Conservation (phyloP, 2,329 filamentous ascomycete genomes). For the Pseudogymnoascus sp. region DNA sequence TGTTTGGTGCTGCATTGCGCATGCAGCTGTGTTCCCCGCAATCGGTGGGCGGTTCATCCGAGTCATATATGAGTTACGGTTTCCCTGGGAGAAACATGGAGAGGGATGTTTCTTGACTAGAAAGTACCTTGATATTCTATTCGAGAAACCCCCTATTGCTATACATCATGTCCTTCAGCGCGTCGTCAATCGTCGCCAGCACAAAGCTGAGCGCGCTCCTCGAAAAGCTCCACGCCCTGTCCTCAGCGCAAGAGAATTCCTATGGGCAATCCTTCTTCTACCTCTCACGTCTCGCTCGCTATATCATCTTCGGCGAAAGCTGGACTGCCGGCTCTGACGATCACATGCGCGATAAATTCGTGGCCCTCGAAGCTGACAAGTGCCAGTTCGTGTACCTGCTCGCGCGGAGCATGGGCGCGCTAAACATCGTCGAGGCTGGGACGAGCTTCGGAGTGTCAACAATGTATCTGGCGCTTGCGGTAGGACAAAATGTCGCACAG, state of each 20-base stretch:
- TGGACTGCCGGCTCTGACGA: constrained; percentile 28
- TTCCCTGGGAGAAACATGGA: not conserved
- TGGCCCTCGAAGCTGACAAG: constrained; percentile 53
- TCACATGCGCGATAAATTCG: constrained; percentile 48
- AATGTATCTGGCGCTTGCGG: constrained; percentile 54
- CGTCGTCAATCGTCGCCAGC: not conserved
- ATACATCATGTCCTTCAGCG: constrained; percentile 28
- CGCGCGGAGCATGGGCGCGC: constrained; percentile 40
- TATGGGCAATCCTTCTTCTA: not conserved
- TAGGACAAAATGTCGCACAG: constrained; percentile 38
- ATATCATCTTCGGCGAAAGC: constrained; percentile 17
- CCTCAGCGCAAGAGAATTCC: constrained; percentile 29
- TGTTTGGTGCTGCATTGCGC: not conserved
- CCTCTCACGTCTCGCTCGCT: constrained; percentile 17
- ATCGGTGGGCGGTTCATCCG: not conserved
- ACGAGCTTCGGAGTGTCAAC: constrained; percentile 57
- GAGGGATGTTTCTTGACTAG: not conserved
- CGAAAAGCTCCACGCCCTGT: constrained; percentile 28
- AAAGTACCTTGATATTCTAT: not conserved
- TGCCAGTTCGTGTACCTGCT: constrained; percentile 50
- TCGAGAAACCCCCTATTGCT: constrained; percentile 4
- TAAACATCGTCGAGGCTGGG: constrained; percentile 50
- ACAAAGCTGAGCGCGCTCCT: constrained; percentile 20
- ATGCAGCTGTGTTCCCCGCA: constrained; percentile 2
- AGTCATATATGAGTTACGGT: not conserved